Conservation (phyloP, 1,284 basidiomycete genomes). For the Afroboletus lepidellus region DNA sequence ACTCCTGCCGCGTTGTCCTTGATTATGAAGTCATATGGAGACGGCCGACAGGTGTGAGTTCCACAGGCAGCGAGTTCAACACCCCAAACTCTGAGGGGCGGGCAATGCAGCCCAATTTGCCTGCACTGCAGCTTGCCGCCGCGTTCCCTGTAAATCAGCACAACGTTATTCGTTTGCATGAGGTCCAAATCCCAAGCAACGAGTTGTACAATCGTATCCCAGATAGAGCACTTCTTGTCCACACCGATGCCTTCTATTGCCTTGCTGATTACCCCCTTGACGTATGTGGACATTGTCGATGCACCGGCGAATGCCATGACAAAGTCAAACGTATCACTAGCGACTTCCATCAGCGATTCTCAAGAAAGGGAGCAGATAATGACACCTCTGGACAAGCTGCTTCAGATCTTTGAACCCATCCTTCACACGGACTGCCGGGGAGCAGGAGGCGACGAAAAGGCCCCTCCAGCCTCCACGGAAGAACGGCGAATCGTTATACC, state of each 20-base stretch:
- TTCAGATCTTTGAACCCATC: background rate
- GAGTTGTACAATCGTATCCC: too few species aligned
- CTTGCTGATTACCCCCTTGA: background rate
- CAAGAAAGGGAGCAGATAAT: too few species aligned
- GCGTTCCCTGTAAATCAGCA: too few species aligned
- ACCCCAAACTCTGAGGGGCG: too few species aligned
- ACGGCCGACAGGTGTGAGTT: too few species aligned
- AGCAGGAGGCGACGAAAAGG: background rate
- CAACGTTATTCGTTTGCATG: too few species aligned
- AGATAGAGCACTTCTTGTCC: constrained; percentile 3
- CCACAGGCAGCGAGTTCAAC: too few species aligned
- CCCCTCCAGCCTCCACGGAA: background rate
- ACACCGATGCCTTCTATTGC: background rate
- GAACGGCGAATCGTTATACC: background rate
- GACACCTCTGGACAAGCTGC: background rate
- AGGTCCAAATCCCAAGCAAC: too few species aligned
- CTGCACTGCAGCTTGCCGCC: too few species aligned
- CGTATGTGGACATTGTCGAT: background rate
- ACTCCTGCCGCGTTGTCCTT: too few species aligned
- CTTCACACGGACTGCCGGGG: background rate
- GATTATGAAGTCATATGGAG: too few species aligned
- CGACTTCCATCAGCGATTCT: background rate
- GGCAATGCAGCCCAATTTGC: too few species aligned
- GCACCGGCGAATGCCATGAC: background rate
- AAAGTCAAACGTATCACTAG: background rate